Conservation (phyloP, 2,329 filamentous ascomycete species). For the Monilinia aucupariae region DNA sequence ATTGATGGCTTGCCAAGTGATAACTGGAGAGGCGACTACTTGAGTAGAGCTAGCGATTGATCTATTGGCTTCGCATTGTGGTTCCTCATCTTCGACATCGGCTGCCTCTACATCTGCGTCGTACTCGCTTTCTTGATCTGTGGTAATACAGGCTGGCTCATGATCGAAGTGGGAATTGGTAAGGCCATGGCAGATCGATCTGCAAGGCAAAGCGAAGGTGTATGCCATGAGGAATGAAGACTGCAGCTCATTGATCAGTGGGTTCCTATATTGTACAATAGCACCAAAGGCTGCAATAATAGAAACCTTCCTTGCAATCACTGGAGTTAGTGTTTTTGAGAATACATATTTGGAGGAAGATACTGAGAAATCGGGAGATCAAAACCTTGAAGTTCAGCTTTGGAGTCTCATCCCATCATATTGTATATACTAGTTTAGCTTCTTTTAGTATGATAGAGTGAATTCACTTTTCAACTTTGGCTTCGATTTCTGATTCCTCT, state of each 20-base stretch:
- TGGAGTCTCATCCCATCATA: not conserved
- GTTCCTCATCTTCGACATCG: not conserved
- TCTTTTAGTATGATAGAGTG: not conserved
- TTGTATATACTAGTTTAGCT: not conserved
- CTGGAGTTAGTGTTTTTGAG: not conserved
- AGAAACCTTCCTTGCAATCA: not conserved
- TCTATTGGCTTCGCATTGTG: not conserved
- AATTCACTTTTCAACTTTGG: not conserved
- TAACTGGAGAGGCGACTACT: not conserved
- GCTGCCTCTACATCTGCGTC: not conserved
- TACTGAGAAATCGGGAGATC: not conserved
- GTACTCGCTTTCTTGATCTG: not conserved
- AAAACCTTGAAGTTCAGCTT: not conserved
- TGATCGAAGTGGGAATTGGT: not conserved
- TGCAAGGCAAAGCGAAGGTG: not conserved
- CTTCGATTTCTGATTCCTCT: not conserved
- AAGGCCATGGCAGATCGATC: not conserved
- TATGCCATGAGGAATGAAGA: conserved; percentile 5
- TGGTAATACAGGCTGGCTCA: not conserved
- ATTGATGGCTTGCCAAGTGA: not conserved
- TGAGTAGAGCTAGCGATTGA: not conserved
- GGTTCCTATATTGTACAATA: not conserved
- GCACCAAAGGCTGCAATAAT: not conserved
- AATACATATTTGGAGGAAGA: not conserved
- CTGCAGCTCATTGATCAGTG: not conserved